Conservation (phyloP, 202 grass and related monocot genomes). For the Brachypodium distachyon region DNA sequence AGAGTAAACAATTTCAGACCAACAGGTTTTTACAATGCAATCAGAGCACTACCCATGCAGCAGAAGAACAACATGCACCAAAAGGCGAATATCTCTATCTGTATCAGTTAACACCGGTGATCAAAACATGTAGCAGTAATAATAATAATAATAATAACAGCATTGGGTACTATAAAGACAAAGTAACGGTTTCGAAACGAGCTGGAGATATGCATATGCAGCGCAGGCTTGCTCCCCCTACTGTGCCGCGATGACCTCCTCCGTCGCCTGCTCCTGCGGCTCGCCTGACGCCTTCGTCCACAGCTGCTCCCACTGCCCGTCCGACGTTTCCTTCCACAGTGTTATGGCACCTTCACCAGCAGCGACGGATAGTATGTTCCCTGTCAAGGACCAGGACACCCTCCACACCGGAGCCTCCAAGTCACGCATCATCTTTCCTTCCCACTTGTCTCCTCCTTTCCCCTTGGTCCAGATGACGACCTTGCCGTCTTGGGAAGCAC, state of each 20-base stretch:
- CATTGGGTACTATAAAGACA: not conserved
- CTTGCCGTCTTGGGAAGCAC: slow-evolving; percentile 41
- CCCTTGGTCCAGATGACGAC: slow-evolving; percentile 50
- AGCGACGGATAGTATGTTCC: slow-evolving; percentile 42
- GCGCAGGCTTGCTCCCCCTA: slow-evolving; percentile 1
- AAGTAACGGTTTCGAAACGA: not conserved
- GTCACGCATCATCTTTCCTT: slow-evolving; percentile 43
- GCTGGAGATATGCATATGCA: not conserved
- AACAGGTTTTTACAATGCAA: not conserved
- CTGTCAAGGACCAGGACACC: slow-evolving; percentile 51
- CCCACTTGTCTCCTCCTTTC: slow-evolving; percentile 35
- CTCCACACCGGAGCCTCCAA: slow-evolving; percentile 46
- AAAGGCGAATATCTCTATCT: not conserved
- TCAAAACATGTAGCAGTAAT: not conserved
- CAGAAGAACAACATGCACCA: not conserved
- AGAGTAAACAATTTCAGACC: slow-evolving; percentile 3
- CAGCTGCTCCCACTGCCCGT: slow-evolving; percentile 40
- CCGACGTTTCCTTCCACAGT: slow-evolving; percentile 48
- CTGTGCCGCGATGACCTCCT: not conserved
- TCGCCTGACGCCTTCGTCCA: slow-evolving; percentile 46
- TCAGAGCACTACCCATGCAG: not conserved
- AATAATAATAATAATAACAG: too few species aligned
- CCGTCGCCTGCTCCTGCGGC: not conserved
- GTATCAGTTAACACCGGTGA: not conserved
- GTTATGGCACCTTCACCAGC: slow-evolving; percentile 35